Conservation (phyloP, 352 stramenopile species). For the Thalassiosira livingstoniorum region DNA sequence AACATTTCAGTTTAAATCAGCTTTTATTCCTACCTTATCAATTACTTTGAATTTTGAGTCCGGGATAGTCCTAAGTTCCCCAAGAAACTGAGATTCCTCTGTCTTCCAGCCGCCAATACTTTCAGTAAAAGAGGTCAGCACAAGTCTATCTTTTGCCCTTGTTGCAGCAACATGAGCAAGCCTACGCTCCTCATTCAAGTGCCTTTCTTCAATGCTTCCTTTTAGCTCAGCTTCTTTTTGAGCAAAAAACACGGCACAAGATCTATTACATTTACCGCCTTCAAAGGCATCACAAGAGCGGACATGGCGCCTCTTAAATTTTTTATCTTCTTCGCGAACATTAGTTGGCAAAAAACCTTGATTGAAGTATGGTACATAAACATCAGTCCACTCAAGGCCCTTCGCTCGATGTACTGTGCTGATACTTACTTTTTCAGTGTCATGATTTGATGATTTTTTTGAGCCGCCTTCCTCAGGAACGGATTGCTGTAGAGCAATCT, state of each 20-base stretch:
- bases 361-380: conserved; percentile 61
- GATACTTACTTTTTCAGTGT: conserved; percentile 26
- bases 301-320: conserved; percentile 1
- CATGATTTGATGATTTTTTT: too few relatives aligned
- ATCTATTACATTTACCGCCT: conserved; percentile 40
- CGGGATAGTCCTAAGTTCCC: too few relatives aligned
- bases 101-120: too few relatives aligned
- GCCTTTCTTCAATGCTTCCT: conserved; percentile 27
- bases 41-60: too few relatives aligned
- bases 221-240: conserved; percentile 35
- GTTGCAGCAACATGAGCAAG: conserved; percentile 58
- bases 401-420: conserved; percentile 55
- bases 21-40: too few relatives aligned
- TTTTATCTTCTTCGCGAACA: background rate
- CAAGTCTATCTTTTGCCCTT: conserved; percentile 41
- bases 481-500: conserved; percentile 11
- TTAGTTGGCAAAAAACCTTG: conserved; percentile 37
- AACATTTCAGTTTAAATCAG: too few relatives aligned
- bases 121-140: conserved; percentile 28
- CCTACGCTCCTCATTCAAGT: conserved; percentile 56
- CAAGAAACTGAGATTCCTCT: too few relatives aligned
- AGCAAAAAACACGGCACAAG: conserved; percentile 58
- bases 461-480: too few relatives aligned
- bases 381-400: conserved; percentile 53
- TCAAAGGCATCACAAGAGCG: conserved; percentile 39